phyloP scores from a whole-genome alignment of 495 filamentous ascomycete species.

The Jackrogersella minutella region DNA sequence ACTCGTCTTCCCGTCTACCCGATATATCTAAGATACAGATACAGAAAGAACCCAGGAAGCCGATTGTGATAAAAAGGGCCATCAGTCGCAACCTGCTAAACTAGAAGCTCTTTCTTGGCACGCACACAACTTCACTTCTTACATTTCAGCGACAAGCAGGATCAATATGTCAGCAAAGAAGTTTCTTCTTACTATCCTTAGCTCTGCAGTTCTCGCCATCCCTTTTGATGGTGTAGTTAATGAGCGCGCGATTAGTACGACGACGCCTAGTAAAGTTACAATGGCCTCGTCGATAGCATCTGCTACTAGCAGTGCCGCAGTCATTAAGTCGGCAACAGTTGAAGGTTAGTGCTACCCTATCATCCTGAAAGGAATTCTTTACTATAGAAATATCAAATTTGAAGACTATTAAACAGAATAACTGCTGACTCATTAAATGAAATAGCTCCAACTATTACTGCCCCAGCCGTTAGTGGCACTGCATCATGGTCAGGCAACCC shows the following conservation, averaged over 20 bases:
- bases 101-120: conserved; percentile 1
- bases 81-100: not conserved
- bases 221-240: conserved; percentile 45
- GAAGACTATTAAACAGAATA: no score
- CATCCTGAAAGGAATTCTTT: not conserved
- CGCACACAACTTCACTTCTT: not conserved
- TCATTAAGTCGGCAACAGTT: no score
- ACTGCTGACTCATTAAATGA: not conserved
- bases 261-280: no score
- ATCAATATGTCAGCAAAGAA: conserved; percentile 41
- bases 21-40: conserved; percentile 14
- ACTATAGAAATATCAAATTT: no score
- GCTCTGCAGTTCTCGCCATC: conserved; percentile 49
- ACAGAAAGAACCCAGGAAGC: no score
- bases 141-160: conserved; percentile 6
- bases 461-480: conserved; percentile 27
- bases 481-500: conserved; percentile 60
- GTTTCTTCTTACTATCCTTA: conserved; percentile 41
- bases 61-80: conserved; percentile 26
- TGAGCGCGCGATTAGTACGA: conserved; percentile 51
- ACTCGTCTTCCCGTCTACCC: conserved; percentile 35
- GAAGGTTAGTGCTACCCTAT: no score
- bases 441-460: conserved; percentile 22
- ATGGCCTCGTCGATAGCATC: no score
- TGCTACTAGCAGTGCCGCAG: no score